A percentile compares a stretch with the other conserved stretches of the same genome.
phyloP scores from a whole-genome alignment of 495 filamentous ascomycete species.

The Schizothecium vesticola region DNA sequence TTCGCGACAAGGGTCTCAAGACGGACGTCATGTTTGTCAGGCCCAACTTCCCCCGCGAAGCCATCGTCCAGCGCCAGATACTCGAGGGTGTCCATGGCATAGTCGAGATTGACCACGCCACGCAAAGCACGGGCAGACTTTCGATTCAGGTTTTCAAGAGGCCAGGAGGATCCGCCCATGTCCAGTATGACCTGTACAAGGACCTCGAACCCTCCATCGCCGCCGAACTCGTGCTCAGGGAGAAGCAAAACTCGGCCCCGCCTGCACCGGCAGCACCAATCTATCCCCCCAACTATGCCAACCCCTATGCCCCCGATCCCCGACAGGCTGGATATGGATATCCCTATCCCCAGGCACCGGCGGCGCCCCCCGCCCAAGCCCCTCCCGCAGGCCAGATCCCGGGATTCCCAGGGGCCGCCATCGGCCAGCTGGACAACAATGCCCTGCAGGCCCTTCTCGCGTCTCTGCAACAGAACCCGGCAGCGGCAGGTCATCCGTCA shows the following conservation, averaged over 20 bases:
- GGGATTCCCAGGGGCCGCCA: conserved; percentile 48
- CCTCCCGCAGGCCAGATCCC: conserved; percentile 34
- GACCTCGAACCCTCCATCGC: conserved; percentile 70
- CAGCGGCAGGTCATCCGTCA: conserved; percentile 43
- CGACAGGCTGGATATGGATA: conserved; percentile 17
- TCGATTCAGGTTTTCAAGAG: conserved; percentile 82
- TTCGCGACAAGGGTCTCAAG: conserved; percentile 62
- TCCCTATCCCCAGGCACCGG: conserved; percentile 35
- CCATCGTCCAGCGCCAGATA: conserved; percentile 77
- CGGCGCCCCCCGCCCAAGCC: conserved; percentile 33
- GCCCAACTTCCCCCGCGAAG: conserved; percentile 69
- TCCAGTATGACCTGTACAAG: conserved; percentile 72
- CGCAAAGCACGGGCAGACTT: conserved; percentile 66
- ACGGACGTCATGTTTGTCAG: conserved; percentile 71
- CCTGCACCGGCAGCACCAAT: conserved; percentile 10
- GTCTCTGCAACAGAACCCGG: conserved; percentile 50
- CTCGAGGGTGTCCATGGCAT: conserved; percentile 86
- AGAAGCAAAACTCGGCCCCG: conserved; percentile 47
- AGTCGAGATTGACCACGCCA: conserved; percentile 61
- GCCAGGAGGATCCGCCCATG: conserved; percentile 54
- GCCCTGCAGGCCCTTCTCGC: conserved; percentile 69
- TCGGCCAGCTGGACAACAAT: conserved; percentile 60
- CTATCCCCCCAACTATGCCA: neutral
- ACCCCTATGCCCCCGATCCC: neutral
- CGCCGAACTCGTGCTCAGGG: conserved; percentile 71